phyloP scores from a whole-genome alignment of 768 basidiomycete genomes.

The Pleurotus tuoliensis region DNA sequence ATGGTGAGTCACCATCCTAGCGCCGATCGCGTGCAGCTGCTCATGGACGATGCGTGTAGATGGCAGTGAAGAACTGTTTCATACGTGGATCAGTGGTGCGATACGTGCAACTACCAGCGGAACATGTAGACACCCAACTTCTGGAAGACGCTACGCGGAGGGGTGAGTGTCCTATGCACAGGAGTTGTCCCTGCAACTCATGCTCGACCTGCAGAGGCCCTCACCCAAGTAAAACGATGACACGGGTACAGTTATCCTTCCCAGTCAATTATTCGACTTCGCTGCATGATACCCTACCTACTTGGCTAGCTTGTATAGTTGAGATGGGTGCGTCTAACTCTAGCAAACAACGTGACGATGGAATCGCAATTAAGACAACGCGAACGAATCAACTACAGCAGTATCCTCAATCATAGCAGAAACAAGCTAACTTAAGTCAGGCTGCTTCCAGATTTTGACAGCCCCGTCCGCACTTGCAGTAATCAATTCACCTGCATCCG shows the following conservation, averaged over 20 bases:
- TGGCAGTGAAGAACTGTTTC: slow-evolving; percentile 99
- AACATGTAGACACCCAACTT: slow-evolving; percentile 91
- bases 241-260: not conserved
- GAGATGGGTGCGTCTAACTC: too few relatives aligned
- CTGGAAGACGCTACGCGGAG: slow-evolving; percentile 95
- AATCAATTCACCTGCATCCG: slow-evolving; percentile 75
- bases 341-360: too few relatives aligned
- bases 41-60: slow-evolving; percentile 41
- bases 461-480: slow-evolving; percentile 91
- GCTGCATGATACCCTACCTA: too few relatives aligned
- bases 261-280: too few relatives aligned
- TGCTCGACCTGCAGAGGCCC: slow-evolving; percentile 33
- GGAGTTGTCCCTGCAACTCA: not conserved
- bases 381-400: too few relatives aligned
- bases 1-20: slow-evolving; percentile 58
- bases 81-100: slow-evolving; percentile 98
- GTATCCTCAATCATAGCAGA: too few relatives aligned
- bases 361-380: too few relatives aligned
- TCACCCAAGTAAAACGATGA: slow-evolving; percentile 41
- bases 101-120: slow-evolving; percentile 91
- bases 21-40: not conserved
- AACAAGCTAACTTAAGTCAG: slow-evolving; percentile 13
- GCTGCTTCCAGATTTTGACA: slow-evolving; percentile 81
- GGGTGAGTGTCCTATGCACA: slow-evolving; percentile 47
- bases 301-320: too few relatives aligned